These are phyloP conservation scores for Chaetomium sp. DNA, from an alignment of 2,329 filamentous ascomycete genomes.

Conservation along the genomic window DNA sequence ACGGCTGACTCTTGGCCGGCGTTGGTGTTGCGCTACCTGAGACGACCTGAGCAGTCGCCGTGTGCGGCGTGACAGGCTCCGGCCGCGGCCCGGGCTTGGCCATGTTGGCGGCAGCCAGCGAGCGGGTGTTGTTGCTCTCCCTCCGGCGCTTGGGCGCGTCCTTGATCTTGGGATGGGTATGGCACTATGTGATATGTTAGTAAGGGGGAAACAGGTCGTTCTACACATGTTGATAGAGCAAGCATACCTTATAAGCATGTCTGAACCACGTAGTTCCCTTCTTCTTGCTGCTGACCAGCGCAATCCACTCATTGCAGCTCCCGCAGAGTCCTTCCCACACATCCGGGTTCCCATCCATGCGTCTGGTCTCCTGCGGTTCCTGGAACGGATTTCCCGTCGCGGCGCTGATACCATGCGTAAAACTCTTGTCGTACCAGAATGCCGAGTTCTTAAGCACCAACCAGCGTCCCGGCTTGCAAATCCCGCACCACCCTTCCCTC, in stretches of 20 bases:
- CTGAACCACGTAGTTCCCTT: slow-evolving; percentile 90
- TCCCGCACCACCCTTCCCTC: slow-evolving; percentile 83
- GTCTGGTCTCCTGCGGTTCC: slow-evolving; percentile 65
- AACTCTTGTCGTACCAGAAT: slow-evolving; percentile 91
- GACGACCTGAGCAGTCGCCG: slow-evolving; percentile 29
- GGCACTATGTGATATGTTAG: slow-evolving; percentile 44
- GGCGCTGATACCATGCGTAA: slow-evolving; percentile 79
- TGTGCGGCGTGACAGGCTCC: slow-evolving; percentile 42
- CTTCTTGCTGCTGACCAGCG: slow-evolving; percentile 78
- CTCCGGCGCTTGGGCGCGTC: slow-evolving; percentile 62
- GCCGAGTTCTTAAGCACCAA: slow-evolving; percentile 84
- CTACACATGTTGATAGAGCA: too few relatives aligned
- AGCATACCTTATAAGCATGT: slow-evolving; percentile 76
- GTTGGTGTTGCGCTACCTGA: slow-evolving; percentile 37
- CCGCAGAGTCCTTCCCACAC: slow-evolving; percentile 76
- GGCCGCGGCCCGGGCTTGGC: slow-evolving; percentile 38
- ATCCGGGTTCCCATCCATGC: slow-evolving; percentile 74
- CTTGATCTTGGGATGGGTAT: slow-evolving; percentile 65
- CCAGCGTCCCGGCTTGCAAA: slow-evolving; percentile 82
- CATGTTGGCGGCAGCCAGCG: slow-evolving; percentile 36
- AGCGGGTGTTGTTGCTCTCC: slow-evolving; percentile 50
- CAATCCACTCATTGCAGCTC: slow-evolving; percentile 74
- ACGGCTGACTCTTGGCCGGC: slow-evolving; percentile 23
- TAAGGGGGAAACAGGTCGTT: neutral
- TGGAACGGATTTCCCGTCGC: slow-evolving; percentile 74